Percentiles rank a stretch among this genome's conserved stretches.
phyloP scores from a whole-genome alignment of 495 filamentous ascomycete species.

The Chaetomidium leptoderma region DNA sequence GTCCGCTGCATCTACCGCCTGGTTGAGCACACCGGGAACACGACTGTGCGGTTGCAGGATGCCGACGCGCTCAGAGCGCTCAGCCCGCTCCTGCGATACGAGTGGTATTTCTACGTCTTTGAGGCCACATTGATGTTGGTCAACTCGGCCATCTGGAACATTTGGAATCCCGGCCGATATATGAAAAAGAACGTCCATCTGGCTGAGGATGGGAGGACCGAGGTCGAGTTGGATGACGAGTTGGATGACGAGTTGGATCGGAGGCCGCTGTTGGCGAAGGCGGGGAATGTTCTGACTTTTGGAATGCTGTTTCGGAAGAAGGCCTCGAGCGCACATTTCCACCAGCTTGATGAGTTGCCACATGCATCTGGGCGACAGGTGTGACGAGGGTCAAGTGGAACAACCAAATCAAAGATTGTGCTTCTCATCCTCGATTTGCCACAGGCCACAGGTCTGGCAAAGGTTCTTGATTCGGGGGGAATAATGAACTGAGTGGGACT shows the following conservation, averaged over 20 bases:
- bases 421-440: too few species aligned
- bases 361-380: too few species aligned
- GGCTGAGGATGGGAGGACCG: slow-evolving; percentile 27
- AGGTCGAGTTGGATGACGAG: slow-evolving; percentile 16
- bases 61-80: slow-evolving; percentile 21
- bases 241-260: slow-evolving; percentile 18
- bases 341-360: too few species aligned
- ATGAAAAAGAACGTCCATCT: slow-evolving; percentile 29
- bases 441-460: too few species aligned
- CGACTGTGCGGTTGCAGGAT: slow-evolving; percentile 17
- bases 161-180: slow-evolving; percentile 32
- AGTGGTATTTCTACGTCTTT: slow-evolving; percentile 36
- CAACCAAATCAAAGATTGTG: too few species aligned
- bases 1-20: slow-evolving; percentile 32
- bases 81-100: slow-evolving; percentile 33
- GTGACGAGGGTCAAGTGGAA: too few species aligned
- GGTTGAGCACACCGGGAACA: slow-evolving; percentile 33
- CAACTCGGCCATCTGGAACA: slow-evolving; percentile 35
- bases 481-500: too few species aligned
- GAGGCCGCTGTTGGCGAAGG: slow-evolving; percentile 25
- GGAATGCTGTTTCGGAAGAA: slow-evolving; percentile 26
- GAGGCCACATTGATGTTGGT: slow-evolving; percentile 34
- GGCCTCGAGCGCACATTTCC: too few species aligned
- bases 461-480: too few species aligned
- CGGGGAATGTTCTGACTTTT: slow-evolving; percentile 26